Percentiles rank a stretch among this genome's conserved stretches.
These are phyloP conservation scores for Pharus latifolius DNA, from an alignment of 176 grass and related monocot species.

Conservation along the genomic window DNA sequence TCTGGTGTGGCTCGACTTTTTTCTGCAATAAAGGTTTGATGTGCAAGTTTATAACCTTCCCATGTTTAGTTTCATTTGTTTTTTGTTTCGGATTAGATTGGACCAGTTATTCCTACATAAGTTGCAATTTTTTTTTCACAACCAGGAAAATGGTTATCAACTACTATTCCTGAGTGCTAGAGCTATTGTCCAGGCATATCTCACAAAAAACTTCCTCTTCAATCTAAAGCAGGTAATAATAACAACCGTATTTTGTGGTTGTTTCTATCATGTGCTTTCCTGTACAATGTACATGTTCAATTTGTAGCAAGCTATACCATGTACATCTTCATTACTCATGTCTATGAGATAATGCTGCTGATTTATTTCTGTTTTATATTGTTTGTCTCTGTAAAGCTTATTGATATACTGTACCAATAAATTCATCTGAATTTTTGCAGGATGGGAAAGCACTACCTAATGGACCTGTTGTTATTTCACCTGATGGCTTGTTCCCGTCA, in stretches of 20 bases:
- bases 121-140: conserved; percentile 6
- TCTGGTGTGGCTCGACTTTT: conserved; percentile 93
- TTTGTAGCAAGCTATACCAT: not conserved
- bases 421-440: conserved; percentile 29
- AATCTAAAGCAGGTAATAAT: conserved; percentile 91
- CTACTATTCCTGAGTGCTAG: conserved; percentile 95
- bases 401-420: not conserved
- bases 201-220: conserved; percentile 92
- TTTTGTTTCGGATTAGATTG: not conserved
- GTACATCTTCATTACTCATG: not conserved
- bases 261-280: not conserved
- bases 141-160: conserved; percentile 98
- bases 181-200: conserved; percentile 97
- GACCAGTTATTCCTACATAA: conserved; percentile 1
- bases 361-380: not conserved
- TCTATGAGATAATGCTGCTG: not conserved
- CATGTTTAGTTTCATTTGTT: not conserved
- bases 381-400: not conserved
- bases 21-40: conserved; percentile 77
- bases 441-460: conserved; percentile 95
- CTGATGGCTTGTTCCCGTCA: conserved; percentile 95
- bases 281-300: not conserved
- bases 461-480: conserved; percentile 96
- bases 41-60: not conserved
- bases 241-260: not conserved